Base-by-base conservation (phyloP, 2,329 filamentous ascomycete genomes). In the Hirsutella minnesotensis region DNA sequence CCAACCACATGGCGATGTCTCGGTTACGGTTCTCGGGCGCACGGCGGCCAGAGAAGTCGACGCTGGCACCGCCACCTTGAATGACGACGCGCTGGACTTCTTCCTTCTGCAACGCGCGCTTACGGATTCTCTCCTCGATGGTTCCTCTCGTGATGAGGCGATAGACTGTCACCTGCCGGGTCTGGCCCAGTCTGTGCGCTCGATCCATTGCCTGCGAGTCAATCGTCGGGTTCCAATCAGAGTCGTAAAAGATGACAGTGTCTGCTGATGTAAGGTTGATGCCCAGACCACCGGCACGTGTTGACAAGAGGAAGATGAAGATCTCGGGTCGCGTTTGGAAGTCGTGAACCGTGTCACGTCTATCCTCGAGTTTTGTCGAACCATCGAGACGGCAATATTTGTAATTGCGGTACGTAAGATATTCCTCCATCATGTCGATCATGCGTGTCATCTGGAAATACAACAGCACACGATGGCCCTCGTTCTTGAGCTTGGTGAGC, bases 391-490 rank as follows among this genome's bases (percentile, higher is more conserved):
- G 86, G 56, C 90, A 94, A 67, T 95, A 98, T 64, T 94, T 95
- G 80, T 95, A 96, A 67, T 96, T 95, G 60, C 92, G 86, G 68
- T 96, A 96, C 0, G 92, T 96, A 46, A 98, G 72, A 55, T 96
- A 98, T 65, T 98, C 92, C 62, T 98, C 92, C 86, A 96, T 96
- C 47, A 98, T 71, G 61, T 98, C 90, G 58, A 98, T 96, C 92
- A 98, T 98, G 58, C 86, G 85, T 4, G 92, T 98, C 92, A 98
- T 98, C 71, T 98, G 92, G 85, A 98, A 98, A 73, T 98, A 98
- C 18, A 98, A 71, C 42, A 98, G 72, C 19, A 98, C 92, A 56
- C 92, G 88, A 54, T 98, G 92, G 30, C 85, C 85, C 49, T 84
- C 86, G 48, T 87, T 83, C 73, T 96, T 98, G 56, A 98, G 80